phyloP scores from a whole-genome alignment of 805 yeast genomes.

The Lipomyces yamanashiensis region DNA sequence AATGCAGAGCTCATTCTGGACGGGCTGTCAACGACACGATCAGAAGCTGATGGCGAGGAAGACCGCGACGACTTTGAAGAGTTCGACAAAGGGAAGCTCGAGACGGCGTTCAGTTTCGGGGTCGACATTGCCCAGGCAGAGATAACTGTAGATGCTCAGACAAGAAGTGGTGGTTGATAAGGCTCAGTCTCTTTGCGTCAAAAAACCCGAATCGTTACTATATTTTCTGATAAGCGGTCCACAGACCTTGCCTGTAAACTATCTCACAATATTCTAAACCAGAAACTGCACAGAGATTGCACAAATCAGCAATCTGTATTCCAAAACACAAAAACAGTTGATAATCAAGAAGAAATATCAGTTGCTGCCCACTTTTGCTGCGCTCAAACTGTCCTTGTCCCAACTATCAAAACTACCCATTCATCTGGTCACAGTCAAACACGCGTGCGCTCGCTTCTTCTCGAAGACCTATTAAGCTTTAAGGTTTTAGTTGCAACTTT shows the following conservation, averaged over 20 bases:
- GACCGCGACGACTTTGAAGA: constrained; percentile 10
- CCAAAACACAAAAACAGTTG: no score
- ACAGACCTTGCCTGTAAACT: background rate
- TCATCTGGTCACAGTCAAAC: constrained; percentile 10
- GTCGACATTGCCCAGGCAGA: constrained; percentile 4
- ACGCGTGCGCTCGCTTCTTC: background rate
- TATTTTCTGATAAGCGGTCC: background rate
- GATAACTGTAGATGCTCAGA: background rate
- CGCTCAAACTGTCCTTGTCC: no score
- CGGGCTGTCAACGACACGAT: constrained; percentile 24
- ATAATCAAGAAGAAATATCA: no score
- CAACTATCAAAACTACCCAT: background rate
- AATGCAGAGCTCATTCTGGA: constrained; percentile 20
- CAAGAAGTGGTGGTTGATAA: background rate
- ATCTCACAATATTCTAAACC: background rate
- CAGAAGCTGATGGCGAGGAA: constrained; percentile 18
- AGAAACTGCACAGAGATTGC: background rate
- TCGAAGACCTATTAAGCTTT: background rate
- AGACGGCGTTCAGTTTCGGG: constrained; percentile 9
- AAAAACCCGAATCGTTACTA: no score
- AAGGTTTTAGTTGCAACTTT: background rate
- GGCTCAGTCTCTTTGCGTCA: background rate
- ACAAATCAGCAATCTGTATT: background rate
- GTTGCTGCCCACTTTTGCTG: no score
- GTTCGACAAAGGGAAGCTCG: constrained; percentile 9